Base-by-base conservation (phyloP, 2,329 filamentous ascomycete species). In the Knufia fluminis region DNA sequence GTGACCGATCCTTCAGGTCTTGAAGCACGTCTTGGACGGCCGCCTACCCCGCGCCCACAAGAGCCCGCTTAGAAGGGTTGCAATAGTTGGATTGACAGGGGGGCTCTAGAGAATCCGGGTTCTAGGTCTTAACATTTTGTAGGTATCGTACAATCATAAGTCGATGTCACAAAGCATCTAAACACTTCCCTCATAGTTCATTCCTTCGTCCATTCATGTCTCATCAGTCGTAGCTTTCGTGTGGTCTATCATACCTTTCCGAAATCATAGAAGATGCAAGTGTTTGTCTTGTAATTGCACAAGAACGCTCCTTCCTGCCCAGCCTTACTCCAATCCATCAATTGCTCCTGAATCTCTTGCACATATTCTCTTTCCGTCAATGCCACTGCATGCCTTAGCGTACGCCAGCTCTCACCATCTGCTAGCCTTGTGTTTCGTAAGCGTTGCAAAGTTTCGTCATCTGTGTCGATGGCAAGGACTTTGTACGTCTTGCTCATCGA, bases 391-490 rank as follows among this genome's bases (percentile, higher is more conserved):
- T 49, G 46, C n/a, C 39, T 42, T 17, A 49, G 22, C 22, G 38
- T 22, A 3, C 39, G 38, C 46, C 46, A 49, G 9, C 38, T 22
- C 2, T 49, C 46, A 20, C 46, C 39, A 28, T 49, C 46, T 2
- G 38, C 24, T n/a, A 49, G 39, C 12, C 46, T 24, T n/a, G 46
- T 49, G 24, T 43, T 49, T 23, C 46, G 38, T 9, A 49, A 62
- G 66, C 1, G 52, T 63, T 4, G 39, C 26, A 45, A 33, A 19
- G 35, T 44, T 20, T 48, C 36, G 41, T 42, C 39, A 31, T 51
- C 28, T 38, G 49, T 41, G 12, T 41, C 33, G 44, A 53, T 45
- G 31, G 44, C 48, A 32, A 51, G 24, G 22, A 46, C 32, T 45
- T 45, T 39, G 49, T 36, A 26, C 16, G 47, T 48, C 23, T 35